Evolutionary conservation across 2,329 filamentous ascomycete species (phyloP), one percentile per base, ranked within the genome.

Genomic region (Dothiorella sarmentorum): DNA sequence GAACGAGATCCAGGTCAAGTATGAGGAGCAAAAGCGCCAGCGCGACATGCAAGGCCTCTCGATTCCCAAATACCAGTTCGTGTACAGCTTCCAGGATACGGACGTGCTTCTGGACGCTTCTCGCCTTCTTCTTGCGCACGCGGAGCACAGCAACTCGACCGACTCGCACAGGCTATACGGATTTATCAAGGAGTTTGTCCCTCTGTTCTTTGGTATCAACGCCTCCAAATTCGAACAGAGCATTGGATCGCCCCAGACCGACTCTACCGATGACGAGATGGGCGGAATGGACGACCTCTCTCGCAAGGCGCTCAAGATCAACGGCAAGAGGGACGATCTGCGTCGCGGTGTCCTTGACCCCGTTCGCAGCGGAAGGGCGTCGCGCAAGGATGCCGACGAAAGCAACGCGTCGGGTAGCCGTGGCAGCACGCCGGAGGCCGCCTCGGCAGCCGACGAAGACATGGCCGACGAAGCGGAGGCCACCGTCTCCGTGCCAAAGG

Each of bases 1-100:
- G 31, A 89, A 91, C 66, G 87, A 94, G 61, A 92, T 97, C 69
- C 91, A 94, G 73, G 91, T 90, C 51, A 95, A 91, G 72, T 89
- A 93, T 65, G 92, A 97, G 71, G 92, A 97, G 73, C 89, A 93
- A 70, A 87, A 89, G 68, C 89, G 89, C 53, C 79, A 86, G 65
- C 84, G 87, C 61, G 83, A 81, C 63, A 80, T 85, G 47, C 78
- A 80, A 47, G 72, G 81, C 69, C 80, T 80, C 64, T 83, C 83
- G 61, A 79, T 84, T 5, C 80, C 84, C 15, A 84, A 83, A 45
- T 84, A 88, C 68, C 93, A 96, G 71, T 89, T 91, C 70, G 79
- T 85, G 43, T 93, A 88, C 76, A 79, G 82, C 17, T 91, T 97
- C 66, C 77, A 81, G 27, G 80, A 83, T 61, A 67, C 71, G 33